Base-by-base conservation (phyloP, 257 asterid genomes). In the Buddleja alternifolia region DNA sequence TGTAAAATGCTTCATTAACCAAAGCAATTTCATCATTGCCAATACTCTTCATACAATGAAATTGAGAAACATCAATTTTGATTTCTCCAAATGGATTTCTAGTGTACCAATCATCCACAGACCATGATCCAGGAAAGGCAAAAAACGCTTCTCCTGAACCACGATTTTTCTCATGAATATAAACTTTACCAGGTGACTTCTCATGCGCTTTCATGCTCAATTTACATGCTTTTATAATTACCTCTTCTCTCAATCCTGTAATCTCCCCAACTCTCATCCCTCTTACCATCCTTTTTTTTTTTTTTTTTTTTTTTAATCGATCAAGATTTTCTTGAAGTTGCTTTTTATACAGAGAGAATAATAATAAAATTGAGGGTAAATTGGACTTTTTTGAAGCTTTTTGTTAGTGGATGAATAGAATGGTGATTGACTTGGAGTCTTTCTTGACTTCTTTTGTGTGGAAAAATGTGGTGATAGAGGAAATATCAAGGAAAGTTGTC, bases 101-200 rank as follows among this genome's bases (percentile, higher is more conserved):
- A 21, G 63, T 57, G 77, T 72, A 84, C 97, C 94, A 88, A 63
- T 85, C 82, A 11, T 63, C 78, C 21, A 70, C 82, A 3, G 82
- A 58, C 98, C 97, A 90, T 1, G 87, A 80, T 52, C 96, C 93
- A 0, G 96, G 78, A 60, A 92, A 92, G 62, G 91, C 88, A 67
- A 90, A 86, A 45, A 81, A 71, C 20, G 79, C 81, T 9, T 87
- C 92, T 9, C 64, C 60, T 3, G 90, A 76, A 20, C 86, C 71
- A 0, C 82, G 70, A 42, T 10, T 80, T 67, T 63, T 84, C 3
- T 92, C 95, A 10, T 73, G 77, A 8, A 87, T 19, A 74, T 85
- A 92, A 0, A 76, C 86, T 77, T 81, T 81, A 42, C 52, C 76
- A 16, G 91, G 79, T 48, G 75, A 69, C 59, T 76, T 84, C 0